These are phyloP conservation scores for Bidens hawaiensis DNA, from an alignment of 140 eudicot genomes.

Conservation along the genomic window DNA sequence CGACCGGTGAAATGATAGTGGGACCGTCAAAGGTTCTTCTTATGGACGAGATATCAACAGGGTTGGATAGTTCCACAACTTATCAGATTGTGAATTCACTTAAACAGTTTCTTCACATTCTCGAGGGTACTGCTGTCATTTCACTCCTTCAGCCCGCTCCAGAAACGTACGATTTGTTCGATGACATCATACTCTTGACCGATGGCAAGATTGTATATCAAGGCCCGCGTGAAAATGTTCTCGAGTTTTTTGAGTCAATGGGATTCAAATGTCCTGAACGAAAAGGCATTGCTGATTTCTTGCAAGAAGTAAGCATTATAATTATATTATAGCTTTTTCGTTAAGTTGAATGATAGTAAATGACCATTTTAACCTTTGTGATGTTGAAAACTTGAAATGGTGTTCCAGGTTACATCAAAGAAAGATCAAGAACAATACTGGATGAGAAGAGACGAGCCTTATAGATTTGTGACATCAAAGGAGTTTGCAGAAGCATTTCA, in stretches of 20 bases:
- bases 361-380: neutral
- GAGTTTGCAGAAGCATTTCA: conserved; percentile 67
- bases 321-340: neutral
- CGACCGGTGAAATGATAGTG: conserved; percentile 85
- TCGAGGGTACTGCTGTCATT: conserved; percentile 63
- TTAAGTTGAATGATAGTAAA: no score
- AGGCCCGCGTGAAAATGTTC: conserved; percentile 77
- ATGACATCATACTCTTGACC: conserved; percentile 65
- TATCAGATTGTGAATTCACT: conserved; percentile 65
- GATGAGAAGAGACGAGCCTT: conserved; percentile 50
- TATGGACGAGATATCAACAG: conserved; percentile 94
- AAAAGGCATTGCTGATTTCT: no score
- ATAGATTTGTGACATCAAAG: conserved; percentile 47
- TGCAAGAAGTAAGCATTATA: no score
- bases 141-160: conserved; percentile 93
- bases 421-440: conserved; percentile 81
- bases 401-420: conserved; percentile 72
- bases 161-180: conserved; percentile 74
- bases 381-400: neutral
- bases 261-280: no score
- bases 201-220: conserved; percentile 75
- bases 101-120: conserved; percentile 53
- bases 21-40: conserved; percentile 75
- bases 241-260: conserved; percentile 41
- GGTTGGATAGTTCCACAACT: conserved; percentile 88